Percentiles rank a stretch among this genome's conserved stretches.
phyloP scores from a whole-genome alignment of 1,139 yeast genomes.

The Diutina sp. region DNA sequence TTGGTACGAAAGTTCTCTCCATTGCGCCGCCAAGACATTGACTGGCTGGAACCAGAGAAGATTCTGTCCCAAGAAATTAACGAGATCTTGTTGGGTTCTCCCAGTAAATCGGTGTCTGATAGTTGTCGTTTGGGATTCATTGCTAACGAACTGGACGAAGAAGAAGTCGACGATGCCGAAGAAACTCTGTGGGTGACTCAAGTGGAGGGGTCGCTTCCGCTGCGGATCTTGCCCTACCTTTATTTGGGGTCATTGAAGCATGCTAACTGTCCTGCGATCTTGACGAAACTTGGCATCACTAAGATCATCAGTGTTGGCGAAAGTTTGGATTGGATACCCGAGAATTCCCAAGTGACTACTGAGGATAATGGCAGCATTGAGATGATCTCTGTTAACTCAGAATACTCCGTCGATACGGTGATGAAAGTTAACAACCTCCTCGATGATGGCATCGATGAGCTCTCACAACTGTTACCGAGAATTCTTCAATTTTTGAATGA shows the following conservation, averaged over 20 bases:
- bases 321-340: constrained; percentile 45
- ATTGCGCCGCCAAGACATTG: constrained; percentile 4
- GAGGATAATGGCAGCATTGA: constrained; percentile 22
- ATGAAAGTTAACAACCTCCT: constrained; percentile 33
- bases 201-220: constrained; percentile 55
- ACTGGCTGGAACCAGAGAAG: constrained; percentile 17
- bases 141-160: constrained; percentile 12
- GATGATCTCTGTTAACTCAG: constrained; percentile 5
- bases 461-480: constrained; percentile 20
- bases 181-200: constrained; percentile 23
- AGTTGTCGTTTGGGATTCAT: constrained; percentile 14
- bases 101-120: constrained; percentile 3
- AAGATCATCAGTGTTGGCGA: constrained; percentile 86
- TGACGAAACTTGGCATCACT: constrained; percentile 54
- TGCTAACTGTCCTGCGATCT: constrained; percentile 59
- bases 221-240: constrained; percentile 67
- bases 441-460: constrained; percentile 36
- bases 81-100: constrained; percentile 17
- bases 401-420: constrained; percentile 18
- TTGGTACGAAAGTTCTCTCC: constrained; percentile 49
- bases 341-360: constrained; percentile 14
- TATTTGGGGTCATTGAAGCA: constrained; percentile 79
- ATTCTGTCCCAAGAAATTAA: constrained; percentile 20
- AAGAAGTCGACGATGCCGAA: constrained; percentile 6
- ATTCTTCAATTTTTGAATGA: constrained; percentile 24